Evolutionary conservation across 352 stramenopile species (phyloP), one percentile per base, ranked within the genome.

Genomic region (Globisporangium lucens): DNA sequence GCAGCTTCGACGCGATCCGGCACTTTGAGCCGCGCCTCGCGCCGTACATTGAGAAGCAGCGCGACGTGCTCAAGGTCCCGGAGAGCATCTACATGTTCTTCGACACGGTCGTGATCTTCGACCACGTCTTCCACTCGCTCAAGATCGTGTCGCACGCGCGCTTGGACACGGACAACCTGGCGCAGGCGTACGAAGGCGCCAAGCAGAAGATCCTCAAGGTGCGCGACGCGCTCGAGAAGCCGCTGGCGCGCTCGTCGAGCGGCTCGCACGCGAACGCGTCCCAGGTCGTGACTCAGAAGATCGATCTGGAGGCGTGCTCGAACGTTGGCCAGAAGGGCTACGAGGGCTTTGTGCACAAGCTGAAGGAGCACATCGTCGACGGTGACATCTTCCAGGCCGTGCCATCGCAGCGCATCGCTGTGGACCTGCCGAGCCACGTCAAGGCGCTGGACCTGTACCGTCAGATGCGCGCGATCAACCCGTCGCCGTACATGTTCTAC

Each of bases 11-110:
- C 63, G 86, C 87, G 24, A 93, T 97, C 41, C 87, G 87, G 41
- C 87, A 96, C 76, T 97, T 97, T 72, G 89, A 97, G 58, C 88
- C 87, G 47, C 90, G 82, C 68, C 79, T 95, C 36, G 87, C 85
- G 51, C 87, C 88, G 2, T 93, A 83, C 62, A 78, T 97, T 41
- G 84, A 86, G 29, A 71, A 73, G 8, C 89, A 97, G 66, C 80
- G 76, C 55, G 88, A 97, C 66, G 80, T 95, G 64, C 70, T 97
- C 17, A 66, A 89, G 35, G 83, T 95, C 22, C 89, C 89, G 17
- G 89, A 97, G 75, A 94, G 87, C 68, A 90, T 95, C 69, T 97
- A 95, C 74, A 97, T 97, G 89, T 87, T 97, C 67, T 95, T 95
- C 52, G 83, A 96, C 75, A 95, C 88, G 61, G 79, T 95, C 49